Conservation (phyloP, 345 rosid species). For the Citrus medica region DNA sequence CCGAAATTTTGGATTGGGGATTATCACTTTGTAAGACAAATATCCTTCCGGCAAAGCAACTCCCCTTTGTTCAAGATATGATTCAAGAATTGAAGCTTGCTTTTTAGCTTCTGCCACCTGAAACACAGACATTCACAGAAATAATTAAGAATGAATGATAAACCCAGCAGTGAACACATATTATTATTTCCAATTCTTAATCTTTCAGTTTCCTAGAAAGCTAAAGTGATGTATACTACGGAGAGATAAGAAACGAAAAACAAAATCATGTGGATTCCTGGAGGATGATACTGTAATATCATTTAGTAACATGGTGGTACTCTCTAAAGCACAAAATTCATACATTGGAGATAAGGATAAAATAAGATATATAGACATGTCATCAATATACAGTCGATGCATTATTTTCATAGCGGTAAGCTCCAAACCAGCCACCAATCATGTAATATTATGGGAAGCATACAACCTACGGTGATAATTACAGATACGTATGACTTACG, state of each 20-base stretch:
- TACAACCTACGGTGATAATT: not conserved
- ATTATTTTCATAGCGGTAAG: not conserved
- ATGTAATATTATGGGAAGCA: not conserved
- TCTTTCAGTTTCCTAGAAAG: not conserved
- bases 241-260: not conserved
- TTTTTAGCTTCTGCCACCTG: slow-evolving; percentile 63
- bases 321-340: not conserved
- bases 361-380: not conserved
- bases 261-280: not conserved
- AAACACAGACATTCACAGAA: slow-evolving; percentile 6
- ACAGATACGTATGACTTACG: slow-evolving; percentile 36
- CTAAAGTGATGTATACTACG: not conserved
- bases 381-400: no score
- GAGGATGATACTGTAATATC: not conserved
- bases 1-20: slow-evolving; percentile 89
- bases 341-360: not conserved
- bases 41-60: slow-evolving; percentile 72
- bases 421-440: not conserved
- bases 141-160: not conserved
- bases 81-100: slow-evolving; percentile 69
- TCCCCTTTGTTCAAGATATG: slow-evolving; percentile 90
- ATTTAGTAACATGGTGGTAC: not conserved
- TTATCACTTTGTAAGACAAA: slow-evolving; percentile 73
- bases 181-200: no score
- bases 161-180: not conserved